Base-by-base conservation (phyloP, 2,329 filamentous ascomycete species). In the Dryadomyces quercivorus region DNA sequence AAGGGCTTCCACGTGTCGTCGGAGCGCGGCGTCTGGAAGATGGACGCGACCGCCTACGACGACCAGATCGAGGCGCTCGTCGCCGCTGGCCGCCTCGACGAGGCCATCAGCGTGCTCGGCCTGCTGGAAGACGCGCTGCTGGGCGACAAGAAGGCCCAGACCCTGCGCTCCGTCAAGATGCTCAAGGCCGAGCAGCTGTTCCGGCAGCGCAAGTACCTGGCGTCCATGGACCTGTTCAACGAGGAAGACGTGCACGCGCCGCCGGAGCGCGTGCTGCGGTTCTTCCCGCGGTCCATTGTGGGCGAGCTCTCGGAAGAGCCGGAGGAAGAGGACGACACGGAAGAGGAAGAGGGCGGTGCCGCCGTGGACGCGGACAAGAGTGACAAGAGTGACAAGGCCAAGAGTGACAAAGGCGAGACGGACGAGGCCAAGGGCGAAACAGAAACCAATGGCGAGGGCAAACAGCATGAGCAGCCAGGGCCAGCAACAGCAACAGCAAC, bases 1-100 rank as follows among this genome's bases (percentile, higher is more conserved):
- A 98, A 98, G 66, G 92, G 91, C 0, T 98, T 98, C 62, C 79
- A 97, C 56, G 90, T 97, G 52, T 85, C 86, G 20, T 96, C 92
- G 64, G 93, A 97, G 55, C 79, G 93, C 47, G 86, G 80, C 38
- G 87, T 98, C 42, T 98, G 93, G 93, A 86, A 93, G 62, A 97
- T 98, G 93, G 88, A 84, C 59, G 87, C 92, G 3, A 82, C 91
- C 42, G 86, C 91, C 60, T 98, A 98, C 64, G 88, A 95, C 66
- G 82, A 84, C 2, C 93, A 98, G 65, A 82, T 97, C 21, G 81
- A 90, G 57, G 82, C 93, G 60, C 76, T 98, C 26, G 82, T 95
- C 1, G 78, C 83, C 20, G 80, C 78, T 57, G 81, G 78, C 10
- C 79, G 81, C 57, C 88, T 91, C 54, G 92, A 98, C 62, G 94